Conservation (phyloP, 352 stramenopile species). For the Pelagophyceae sp. region DNA sequence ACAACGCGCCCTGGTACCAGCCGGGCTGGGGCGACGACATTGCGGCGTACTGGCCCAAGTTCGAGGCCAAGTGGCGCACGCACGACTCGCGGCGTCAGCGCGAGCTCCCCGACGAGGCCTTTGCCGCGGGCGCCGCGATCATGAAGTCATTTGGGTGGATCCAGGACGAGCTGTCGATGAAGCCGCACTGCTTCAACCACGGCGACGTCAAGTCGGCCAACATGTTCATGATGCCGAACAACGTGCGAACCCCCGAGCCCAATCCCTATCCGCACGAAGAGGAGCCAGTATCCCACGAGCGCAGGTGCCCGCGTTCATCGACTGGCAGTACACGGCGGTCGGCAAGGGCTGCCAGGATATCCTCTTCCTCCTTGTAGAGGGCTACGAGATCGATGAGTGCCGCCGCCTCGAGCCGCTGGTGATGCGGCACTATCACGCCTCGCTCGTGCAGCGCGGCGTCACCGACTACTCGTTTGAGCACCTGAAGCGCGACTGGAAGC, state of each 20-base stretch:
- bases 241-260: no score
- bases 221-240: slow-evolving; percentile 18
- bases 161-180: slow-evolving; percentile 9
- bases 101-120: background rate
- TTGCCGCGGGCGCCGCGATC: slow-evolving; percentile 1
- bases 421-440: slow-evolving; percentile 1
- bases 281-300: no score
- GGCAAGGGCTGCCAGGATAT: slow-evolving; percentile 16
- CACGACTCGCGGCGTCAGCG: background rate
- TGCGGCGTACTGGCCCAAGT: slow-evolving; percentile 4
- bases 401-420: slow-evolving; percentile 6
- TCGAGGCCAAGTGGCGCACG: background rate
- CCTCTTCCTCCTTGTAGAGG: slow-evolving; percentile 5
- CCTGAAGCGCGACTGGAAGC: slow-evolving; percentile 8
- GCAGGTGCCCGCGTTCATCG: slow-evolving; percentile 14
- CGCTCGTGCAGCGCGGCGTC: background rate
- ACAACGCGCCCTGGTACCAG: slow-evolving; percentile 17
- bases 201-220: slow-evolving; percentile 12
- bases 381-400: slow-evolving; percentile 10
- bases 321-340: slow-evolving; percentile 17
- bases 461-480: slow-evolving; percentile 9
- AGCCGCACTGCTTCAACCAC: slow-evolving; percentile 15
- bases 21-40: slow-evolving; percentile 14
- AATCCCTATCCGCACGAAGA: no score
- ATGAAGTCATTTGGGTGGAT: background rate